phyloP scores from a whole-genome alignment of 305 asterid species.

The Solanum aculeatissimum region DNA sequence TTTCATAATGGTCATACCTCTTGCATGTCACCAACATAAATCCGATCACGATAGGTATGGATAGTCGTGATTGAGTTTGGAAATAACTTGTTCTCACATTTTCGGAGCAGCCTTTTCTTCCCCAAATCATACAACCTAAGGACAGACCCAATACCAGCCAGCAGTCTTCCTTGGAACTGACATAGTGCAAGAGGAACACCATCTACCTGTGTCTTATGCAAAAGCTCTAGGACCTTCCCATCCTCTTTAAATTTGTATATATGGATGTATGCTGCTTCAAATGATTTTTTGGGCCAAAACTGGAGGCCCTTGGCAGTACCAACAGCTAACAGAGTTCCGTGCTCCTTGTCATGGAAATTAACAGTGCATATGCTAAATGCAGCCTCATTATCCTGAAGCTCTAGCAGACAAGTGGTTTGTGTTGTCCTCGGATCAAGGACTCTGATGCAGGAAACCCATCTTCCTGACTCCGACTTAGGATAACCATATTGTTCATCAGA shows the following conservation, averaged over 20 bases:
- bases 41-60: conserved; percentile 91
- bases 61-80: conserved; percentile 80
- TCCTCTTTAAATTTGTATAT: conserved; percentile 92
- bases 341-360: conserved; percentile 90
- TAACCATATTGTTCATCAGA: conserved; percentile 97
- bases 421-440: conserved; percentile 86
- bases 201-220: conserved; percentile 98
- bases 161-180: conserved; percentile 91
- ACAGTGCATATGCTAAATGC: conserved; percentile 96
- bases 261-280: conserved; percentile 85
- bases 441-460: conserved; percentile 97
- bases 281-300: conserved; percentile 81
- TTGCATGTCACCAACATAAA: conserved; percentile 98
- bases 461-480: conserved; percentile 90
- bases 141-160: conserved; percentile 86
- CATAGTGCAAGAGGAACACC: conserved; percentile 92
- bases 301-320: conserved; percentile 98
- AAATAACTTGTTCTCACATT: conserved; percentile 91
- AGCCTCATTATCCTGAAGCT: conserved; percentile 97
- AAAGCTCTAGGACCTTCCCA: conserved; percentile 80
- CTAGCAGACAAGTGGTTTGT: conserved; percentile 82
- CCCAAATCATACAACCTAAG: conserved; percentile 95
- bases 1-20: conserved; percentile 47
- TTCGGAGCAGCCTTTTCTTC: conserved; percentile 74
- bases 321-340: conserved; percentile 86